Evolutionary conservation across 495 filamentous ascomycete genomes (phyloP), one percentile per base, ranked within the genome.

Genomic region (Cairneyella variabilis): DNA sequence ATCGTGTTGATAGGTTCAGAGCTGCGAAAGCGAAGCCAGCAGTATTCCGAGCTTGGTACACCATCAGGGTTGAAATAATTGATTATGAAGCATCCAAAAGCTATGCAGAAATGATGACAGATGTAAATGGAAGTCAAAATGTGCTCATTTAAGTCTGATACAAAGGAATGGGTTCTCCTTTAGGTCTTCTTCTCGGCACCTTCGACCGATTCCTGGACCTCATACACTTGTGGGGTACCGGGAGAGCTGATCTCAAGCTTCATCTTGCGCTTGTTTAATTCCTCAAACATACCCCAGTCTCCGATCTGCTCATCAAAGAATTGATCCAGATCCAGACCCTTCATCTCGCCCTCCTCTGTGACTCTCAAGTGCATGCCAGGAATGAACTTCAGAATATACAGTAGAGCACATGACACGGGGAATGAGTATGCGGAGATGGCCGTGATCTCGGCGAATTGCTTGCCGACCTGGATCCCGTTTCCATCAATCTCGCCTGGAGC

Each of bases 251-350:
- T 55, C 25, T 51, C 54, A 28, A 54, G 3, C n/a, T 39, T 51
- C 40, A 51, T 54, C 27, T 53, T 57, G 36, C 40, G 50, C 34
- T 50, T 34, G 7, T 43, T 41, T 23, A 57, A 25, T 41, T 62
- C 60, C 21, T 59, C 60, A 42, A 59, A 62, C 78, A 58, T 79
- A 7, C 56, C 51, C 60, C 60, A 62, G 14, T 62, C 60, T 10
- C 60, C 60, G 44, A 62, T 80, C 69, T 83, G 78, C 67, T 83
- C 82, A 44, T 83, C 78, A 25, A 80, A 67, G 57, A 83, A 83
- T 61, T 81, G 73, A 34, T 79, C 73, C 11, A 70, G 56, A 61
- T 84, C 80, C 51, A 84, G 56, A 18, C 81, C 82, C 28, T 73
- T 60, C 63, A 77, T 73, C 62, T 84, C 81, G 9, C 67, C 73